Base-by-base conservation (phyloP, 2,329 filamentous ascomycete species). In the Microsporum canis region DNA sequence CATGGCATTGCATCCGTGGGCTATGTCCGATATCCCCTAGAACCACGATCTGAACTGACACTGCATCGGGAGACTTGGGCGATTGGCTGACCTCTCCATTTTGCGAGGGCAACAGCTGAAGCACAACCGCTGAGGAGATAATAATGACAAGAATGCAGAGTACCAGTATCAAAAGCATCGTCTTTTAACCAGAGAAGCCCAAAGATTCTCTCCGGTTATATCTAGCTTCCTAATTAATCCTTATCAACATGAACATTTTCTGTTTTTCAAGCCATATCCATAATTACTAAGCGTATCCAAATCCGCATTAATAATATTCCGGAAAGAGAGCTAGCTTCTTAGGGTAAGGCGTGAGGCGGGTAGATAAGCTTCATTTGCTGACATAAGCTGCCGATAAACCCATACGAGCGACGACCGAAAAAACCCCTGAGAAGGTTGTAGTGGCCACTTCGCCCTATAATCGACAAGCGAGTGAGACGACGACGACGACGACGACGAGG, bases 1-100 rank as follows among this genome's bases (percentile, higher is more conserved):
- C 92, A 81, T 99, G 94, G 69, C 99, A 97, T 71, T 97, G 91
- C 92, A 99, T 99, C 61, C 94, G 89, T 57, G 94, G 94, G 71
- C 92, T 97, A 53, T 91, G 85, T 43, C 94, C 94, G 72, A 99
- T 91, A 71, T 99, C 94, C 51, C 94, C 94, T 33, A 99, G 82
- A 17, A 99, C 94, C 14, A 99, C 81, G 59, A 99, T 84, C 73
- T 65, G 64, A 17, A 66, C 60, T 29, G 63, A 63, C 36, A 56
- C 47, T 41, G 7, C 36, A 41, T 39, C 34, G 10, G 8, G 55
- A 41, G 34, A 1, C 55, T 29, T 36, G 12, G 8, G 17, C 0
- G 36, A n/a, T 31, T 23, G 17, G 17, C 12, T 49, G 6, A 3
- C 33, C 17, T 38, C 38, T n/a, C 14, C 36, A 41, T 29, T 27